Evolutionary conservation across 768 basidiomycete genomes (phyloP).

Genomic region (Mycena chlorophos): DNA sequence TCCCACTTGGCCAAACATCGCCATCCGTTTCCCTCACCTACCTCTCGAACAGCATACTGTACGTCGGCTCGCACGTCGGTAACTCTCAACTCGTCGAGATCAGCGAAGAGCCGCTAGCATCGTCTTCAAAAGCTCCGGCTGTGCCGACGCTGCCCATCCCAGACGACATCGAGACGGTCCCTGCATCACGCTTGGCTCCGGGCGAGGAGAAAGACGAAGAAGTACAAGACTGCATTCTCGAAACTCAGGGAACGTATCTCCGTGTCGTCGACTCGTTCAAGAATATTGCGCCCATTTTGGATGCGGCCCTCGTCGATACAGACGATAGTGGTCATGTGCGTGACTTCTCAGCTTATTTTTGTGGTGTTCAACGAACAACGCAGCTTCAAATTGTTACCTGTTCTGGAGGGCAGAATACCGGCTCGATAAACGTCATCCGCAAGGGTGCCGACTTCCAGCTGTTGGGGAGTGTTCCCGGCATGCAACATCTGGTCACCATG

Average conservation of each 20-base stretch:
- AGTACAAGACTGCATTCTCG: slow-evolving; percentile 49
- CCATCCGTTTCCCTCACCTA: slow-evolving; percentile 72
- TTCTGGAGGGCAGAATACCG: slow-evolving; percentile 77
- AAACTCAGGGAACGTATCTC: slow-evolving; percentile 56
- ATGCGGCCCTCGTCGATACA: slow-evolving; percentile 73
- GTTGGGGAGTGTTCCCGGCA: slow-evolving; percentile 54
- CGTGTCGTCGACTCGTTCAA: slow-evolving; percentile 62
- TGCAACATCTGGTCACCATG: slow-evolving; percentile 56
- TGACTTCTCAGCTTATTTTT: background rate
- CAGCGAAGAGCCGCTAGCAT: slow-evolving; percentile 44
- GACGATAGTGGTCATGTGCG: slow-evolving; percentile 72
- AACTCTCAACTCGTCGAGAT: slow-evolving; percentile 78
- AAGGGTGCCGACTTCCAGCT: slow-evolving; percentile 82
- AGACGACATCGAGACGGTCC: slow-evolving; percentile 43
- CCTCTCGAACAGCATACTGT: slow-evolving; percentile 67
- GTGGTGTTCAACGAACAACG: background rate
- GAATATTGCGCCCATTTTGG: slow-evolving; percentile 83
- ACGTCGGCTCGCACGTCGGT: slow-evolving; percentile 79
- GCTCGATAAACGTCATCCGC: slow-evolving; percentile 74
- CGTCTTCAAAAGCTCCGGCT: slow-evolving; percentile 24
- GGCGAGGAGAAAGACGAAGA: slow-evolving; percentile 36
- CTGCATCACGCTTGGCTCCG: slow-evolving; percentile 35
- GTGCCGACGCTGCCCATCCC: slow-evolving; percentile 55
- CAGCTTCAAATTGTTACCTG: slow-evolving; percentile 84
- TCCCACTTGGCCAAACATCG: slow-evolving; percentile 52